Base-by-base conservation (phyloP, 2,329 filamentous ascomycete species). In the Chrysoporthe cubensis region DNA sequence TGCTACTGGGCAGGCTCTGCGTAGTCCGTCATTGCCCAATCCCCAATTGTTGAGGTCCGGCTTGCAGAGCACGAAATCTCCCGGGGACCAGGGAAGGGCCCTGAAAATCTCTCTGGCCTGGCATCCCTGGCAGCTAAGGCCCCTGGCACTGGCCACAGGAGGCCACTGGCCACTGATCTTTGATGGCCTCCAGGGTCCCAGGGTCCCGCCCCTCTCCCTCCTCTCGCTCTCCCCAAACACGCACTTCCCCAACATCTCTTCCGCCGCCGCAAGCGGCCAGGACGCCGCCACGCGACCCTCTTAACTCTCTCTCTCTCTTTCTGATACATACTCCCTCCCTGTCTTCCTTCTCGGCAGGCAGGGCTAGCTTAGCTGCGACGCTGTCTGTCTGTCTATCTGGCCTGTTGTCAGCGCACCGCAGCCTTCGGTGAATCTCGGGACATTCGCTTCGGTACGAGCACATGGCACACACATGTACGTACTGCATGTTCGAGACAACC, bases 211-310 rank as follows among this genome's bases (percentile, higher is more conserved):
- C 26, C 26, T 26, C 26, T 26, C 26, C 26, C 26, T 26, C 26
- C 26, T 26, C 26, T 26, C 26, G 26, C 26, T 26, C 26, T 26
- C 26, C 50, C 50, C 32, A 26, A 13, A 32, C 11, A 54, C 79
- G 79, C 78, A 80, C 74, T 78, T 80, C 79, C 79, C 79, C 79
- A 81, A 81, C 79, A 79, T 75, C 73, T 80, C 80, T 78, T 80
- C 79, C 79, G 52, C 21, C 50, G 26, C 50, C 14, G 50, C 50
- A 32, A 54, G 50, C 50, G 21, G 21, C 40, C 21, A 18, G 42
- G 18, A 16, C 0, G 21, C 43, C 13, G 18, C 57, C 18, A 26
- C n/a, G 4, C 21, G 37, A 6, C 11, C 8, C 32, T n/a, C 2
- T 18, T 48, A 18, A 46, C 44, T 44, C 43, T 44, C 11, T 13